These are phyloP conservation scores for Gymnopilus junonius DNA, from an alignment of 768 basidiomycete genomes.

Conservation along the genomic window DNA sequence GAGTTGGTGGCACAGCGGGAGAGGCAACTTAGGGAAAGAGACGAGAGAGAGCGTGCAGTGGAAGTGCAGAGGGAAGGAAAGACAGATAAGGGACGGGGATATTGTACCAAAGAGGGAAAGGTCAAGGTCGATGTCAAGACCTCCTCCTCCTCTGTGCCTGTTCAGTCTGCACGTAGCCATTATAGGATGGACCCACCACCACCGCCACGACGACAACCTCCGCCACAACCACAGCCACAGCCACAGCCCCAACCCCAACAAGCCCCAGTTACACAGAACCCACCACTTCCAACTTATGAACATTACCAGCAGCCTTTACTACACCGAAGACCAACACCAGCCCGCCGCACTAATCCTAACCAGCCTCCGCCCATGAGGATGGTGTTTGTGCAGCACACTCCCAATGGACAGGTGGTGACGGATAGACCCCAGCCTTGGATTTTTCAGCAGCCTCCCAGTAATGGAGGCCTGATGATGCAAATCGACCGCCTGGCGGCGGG, in stretches of 20 bases:
- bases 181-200: background rate
- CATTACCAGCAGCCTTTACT: background rate
- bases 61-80: background rate
- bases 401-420: background rate
- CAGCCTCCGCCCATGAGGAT: constrained; percentile 4
- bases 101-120: background rate
- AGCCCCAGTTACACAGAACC: background rate
- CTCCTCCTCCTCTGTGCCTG: background rate
- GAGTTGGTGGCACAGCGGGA: background rate
- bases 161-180: background rate
- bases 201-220: background rate
- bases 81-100: background rate
- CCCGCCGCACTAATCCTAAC: background rate
- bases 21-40: constrained; percentile 2
- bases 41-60: background rate
- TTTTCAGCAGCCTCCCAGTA: background rate
- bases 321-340: background rate
- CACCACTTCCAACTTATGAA: background rate
- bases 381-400: background rate
- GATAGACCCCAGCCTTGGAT: background rate
- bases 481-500: background rate
- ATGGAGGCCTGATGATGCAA: background rate
- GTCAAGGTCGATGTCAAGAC: background rate
- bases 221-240: background rate
- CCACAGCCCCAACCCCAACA: background rate